Evolutionary conservation across 2,329 filamentous ascomycete genomes (phyloP).

Genomic region (Plectosphaerella plurivora): DNA sequence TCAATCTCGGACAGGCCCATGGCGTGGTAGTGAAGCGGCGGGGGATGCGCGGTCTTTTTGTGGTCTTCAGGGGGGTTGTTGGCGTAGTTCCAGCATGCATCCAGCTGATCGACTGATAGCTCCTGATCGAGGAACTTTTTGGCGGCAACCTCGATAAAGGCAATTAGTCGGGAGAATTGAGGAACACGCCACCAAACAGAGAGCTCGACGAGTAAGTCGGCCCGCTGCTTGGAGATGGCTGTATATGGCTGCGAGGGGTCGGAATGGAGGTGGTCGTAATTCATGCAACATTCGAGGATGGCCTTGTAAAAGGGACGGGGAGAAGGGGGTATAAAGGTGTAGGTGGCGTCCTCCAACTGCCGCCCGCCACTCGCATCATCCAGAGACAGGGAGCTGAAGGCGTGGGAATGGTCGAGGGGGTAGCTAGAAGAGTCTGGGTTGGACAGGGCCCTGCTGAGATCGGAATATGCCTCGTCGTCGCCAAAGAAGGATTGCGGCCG

Average conservation of each 20-base stretch:
- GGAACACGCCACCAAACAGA: constrained; percentile 87
- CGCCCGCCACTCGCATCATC: constrained; percentile 49
- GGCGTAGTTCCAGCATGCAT: constrained; percentile 75
- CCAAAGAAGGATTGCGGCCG: constrained; percentile 39
- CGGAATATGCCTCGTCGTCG: constrained; percentile 48
- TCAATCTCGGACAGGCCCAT: constrained; percentile 52
- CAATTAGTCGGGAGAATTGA: constrained; percentile 70
- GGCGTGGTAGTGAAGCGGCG: constrained; percentile 47
- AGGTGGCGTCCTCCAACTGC: constrained; percentile 60
- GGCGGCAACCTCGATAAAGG: constrained; percentile 79
- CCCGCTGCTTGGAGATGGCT: constrained; percentile 70
- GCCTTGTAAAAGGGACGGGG: constrained; percentile 78
- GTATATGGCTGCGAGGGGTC: constrained; percentile 43
- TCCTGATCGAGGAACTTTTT: constrained; percentile 84
- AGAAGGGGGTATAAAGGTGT: constrained; percentile 86
- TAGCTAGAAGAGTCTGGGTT: constrained; percentile 37
- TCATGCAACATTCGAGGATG: constrained; percentile 73
- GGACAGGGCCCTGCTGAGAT: constrained; percentile 47
- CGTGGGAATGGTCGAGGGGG: constrained; percentile 62
- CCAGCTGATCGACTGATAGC: constrained; percentile 74
- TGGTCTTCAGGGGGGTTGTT: constrained; percentile 67
- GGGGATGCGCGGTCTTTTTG: constrained; percentile 47
- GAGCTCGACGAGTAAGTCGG: constrained; percentile 80
- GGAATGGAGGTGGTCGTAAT: constrained; percentile 56
- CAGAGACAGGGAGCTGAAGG: constrained; percentile 62